A percentile compares a stretch with the other conserved stretches of the same genome.
phyloP scores from a whole-genome alignment of 1,139 yeast species.

The Taphrina communis region DNA sequence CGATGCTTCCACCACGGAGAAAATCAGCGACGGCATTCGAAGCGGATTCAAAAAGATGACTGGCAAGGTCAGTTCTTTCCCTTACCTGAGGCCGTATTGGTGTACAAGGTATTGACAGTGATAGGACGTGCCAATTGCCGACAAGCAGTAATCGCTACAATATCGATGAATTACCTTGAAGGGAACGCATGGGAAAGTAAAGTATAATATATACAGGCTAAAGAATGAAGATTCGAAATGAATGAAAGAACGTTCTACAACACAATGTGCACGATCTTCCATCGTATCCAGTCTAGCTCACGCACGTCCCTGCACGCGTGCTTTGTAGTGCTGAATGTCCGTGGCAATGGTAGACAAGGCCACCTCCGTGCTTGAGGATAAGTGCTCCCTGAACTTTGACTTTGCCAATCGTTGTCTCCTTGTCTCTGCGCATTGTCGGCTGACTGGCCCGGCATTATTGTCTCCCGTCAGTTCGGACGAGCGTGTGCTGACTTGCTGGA shows the following conservation, averaged over 20 bases:
- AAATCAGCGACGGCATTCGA: slow-evolving; percentile 40
- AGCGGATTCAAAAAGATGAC: slow-evolving; percentile 41
- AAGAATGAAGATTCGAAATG: neutral
- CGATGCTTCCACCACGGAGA: slow-evolving; percentile 40
- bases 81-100: too few relatives aligned
- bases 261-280: neutral
- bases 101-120: neutral
- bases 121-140: slow-evolving; percentile 34
- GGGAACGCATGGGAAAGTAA: too few relatives aligned
- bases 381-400: slow-evolving; percentile 16
- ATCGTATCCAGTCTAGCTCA: neutral
- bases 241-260: neutral
- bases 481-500: neutral
- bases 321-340: slow-evolving; percentile 1
- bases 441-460: neutral
- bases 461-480: neutral
- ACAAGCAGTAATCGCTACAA: slow-evolving; percentile 26
- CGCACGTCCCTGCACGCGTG: neutral
- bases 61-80: slow-evolving; percentile 25
- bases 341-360: neutral
- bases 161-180: neutral
- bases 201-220: neutral
- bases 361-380: slow-evolving; percentile 1
- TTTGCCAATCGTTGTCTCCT: slow-evolving; percentile 9
- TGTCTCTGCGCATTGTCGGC: neutral